Evolutionary conservation across 1,284 basidiomycete species (phyloP), one percentile per base, ranked within the genome.

Genomic region (Trametes polyzona): DNA sequence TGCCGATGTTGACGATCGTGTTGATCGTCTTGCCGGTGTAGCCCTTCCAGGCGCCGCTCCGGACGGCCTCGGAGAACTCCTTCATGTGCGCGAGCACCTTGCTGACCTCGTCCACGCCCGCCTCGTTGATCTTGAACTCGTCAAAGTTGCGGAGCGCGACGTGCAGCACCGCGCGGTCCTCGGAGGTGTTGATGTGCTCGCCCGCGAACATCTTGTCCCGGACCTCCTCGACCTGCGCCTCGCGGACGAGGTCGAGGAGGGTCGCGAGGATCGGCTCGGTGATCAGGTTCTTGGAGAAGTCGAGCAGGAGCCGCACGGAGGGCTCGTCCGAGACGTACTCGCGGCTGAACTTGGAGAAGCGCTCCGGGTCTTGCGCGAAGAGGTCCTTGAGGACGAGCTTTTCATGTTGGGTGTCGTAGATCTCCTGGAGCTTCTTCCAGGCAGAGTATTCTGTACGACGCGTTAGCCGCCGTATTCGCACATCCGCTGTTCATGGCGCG

Each of bases 1-100:
- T 99, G 65, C 96, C 96, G 67, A 99, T 98, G 81, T 98, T 99
- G 73, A 99, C 95, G 75, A 99, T 88, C 52, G 94, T 88, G 71
- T 90, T 86, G 82, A 99, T 98, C 17, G 84, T 70, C 80, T 98
- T 98, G 58, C 96, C 96, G 0, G 95, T 97, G 81, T 97, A 98
- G 29, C 97, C 97, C 76, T 92, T 98, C 93, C 95, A 96, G 44
- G 78, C 80, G 27, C 96, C 96, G 61, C 82, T 90, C 60, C 96
- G 85, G 46, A 99, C 86, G 35, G 86, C 78, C 39, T 97, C 88
- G 50, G 90, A 85, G 79, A 99, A 99, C 71, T 85, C 78, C 74
- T 92, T 91, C 72, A 99, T 98, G 78, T 98, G 97, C 33, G 86
- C 81, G 57, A 98, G 84, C 29, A 98, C 96, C 33, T 78, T 82